Evolutionary conservation across 805 yeast genomes (phyloP).

Genomic region (Starmerella stellata): DNA sequence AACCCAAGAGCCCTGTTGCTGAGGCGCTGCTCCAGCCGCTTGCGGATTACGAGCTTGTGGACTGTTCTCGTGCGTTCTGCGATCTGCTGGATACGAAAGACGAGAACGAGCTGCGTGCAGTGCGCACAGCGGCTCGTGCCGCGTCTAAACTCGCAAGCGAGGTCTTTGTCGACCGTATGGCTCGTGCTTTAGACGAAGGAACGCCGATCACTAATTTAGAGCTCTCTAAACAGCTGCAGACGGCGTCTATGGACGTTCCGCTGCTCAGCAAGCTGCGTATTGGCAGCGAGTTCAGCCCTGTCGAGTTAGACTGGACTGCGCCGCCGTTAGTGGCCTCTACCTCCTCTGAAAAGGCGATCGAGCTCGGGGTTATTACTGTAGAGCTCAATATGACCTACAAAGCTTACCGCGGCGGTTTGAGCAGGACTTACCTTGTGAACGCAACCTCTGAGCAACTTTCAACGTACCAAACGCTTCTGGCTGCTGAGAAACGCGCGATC

Average conservation of each 20-base stretch:
- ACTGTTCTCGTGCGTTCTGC: slow-evolving; percentile 37
- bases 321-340: slow-evolving; percentile 77
- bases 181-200: slow-evolving; percentile 73
- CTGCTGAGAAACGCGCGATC: slow-evolving; percentile 50
- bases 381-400: slow-evolving; percentile 76
- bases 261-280: slow-evolving; percentile 43
- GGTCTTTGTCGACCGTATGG: slow-evolving; percentile 72
- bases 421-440: slow-evolving; percentile 75
- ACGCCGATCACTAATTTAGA: slow-evolving; percentile 51
- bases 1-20: slow-evolving; percentile 66
- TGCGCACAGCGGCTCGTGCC: slow-evolving; percentile 57
- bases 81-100: slow-evolving; percentile 58
- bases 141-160: slow-evolving; percentile 58
- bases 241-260: slow-evolving; percentile 60
- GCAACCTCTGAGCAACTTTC: slow-evolving; percentile 64
- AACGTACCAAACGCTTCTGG: slow-evolving; percentile 59
- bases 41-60: slow-evolving; percentile 22
- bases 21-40: slow-evolving; percentile 26
- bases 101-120: slow-evolving; percentile 47
- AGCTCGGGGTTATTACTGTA: slow-evolving; percentile 63
- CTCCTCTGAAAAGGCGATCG: slow-evolving; percentile 33
- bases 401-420: slow-evolving; percentile 73
- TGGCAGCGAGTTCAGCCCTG: slow-evolving; percentile 55
- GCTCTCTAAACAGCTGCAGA: slow-evolving; percentile 59
- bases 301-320: slow-evolving; percentile 79